Evolutionary conservation across 2,329 filamentous ascomycete genomes (phyloP).

Genomic region (Cytospora mali): DNA sequence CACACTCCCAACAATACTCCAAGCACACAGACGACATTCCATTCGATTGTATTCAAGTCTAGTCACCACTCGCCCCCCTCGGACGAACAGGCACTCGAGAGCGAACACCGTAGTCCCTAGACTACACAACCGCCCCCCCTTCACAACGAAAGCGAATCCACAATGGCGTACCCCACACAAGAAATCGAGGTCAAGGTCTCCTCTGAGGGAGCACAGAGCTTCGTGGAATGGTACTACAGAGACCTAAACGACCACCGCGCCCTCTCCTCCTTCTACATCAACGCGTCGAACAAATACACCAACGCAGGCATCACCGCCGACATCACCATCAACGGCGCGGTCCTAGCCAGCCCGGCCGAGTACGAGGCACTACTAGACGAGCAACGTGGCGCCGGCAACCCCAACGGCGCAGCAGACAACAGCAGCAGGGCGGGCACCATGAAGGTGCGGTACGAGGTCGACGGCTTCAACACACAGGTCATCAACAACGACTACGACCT

Average conservation of each 20-base stretch:
- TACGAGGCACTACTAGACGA: constrained; percentile 70
- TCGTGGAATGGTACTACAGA: constrained; percentile 75
- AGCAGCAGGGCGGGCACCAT: constrained; percentile 35
- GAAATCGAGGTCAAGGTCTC: constrained; percentile 50
- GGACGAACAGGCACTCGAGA: neutral
- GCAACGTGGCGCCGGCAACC: constrained; percentile 49
- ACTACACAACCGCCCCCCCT: neutral
- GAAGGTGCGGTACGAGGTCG: constrained; percentile 68
- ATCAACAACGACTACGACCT: constrained; percentile 68
- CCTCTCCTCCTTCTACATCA: constrained; percentile 72
- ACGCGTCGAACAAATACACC: constrained; percentile 55
- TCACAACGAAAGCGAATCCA: constrained; percentile 24
- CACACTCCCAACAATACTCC: neutral
- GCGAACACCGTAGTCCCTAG: neutral
- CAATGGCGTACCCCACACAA: constrained; percentile 31
- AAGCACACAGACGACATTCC: neutral
- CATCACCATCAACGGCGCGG: constrained; percentile 80
- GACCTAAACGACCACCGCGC: constrained; percentile 65
- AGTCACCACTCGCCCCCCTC: neutral
- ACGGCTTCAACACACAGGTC: constrained; percentile 76
- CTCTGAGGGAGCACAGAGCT: constrained; percentile 64
- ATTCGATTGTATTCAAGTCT: neutral
- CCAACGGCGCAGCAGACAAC: constrained; percentile 12
- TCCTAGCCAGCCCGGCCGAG: constrained; percentile 62
- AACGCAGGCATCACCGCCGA: constrained; percentile 58